Percentiles rank a stretch among this genome's conserved stretches.
These are phyloP conservation scores for Fraxinus baroniana DNA, from an alignment of 305 asterid species.

Conservation along the genomic window DNA sequence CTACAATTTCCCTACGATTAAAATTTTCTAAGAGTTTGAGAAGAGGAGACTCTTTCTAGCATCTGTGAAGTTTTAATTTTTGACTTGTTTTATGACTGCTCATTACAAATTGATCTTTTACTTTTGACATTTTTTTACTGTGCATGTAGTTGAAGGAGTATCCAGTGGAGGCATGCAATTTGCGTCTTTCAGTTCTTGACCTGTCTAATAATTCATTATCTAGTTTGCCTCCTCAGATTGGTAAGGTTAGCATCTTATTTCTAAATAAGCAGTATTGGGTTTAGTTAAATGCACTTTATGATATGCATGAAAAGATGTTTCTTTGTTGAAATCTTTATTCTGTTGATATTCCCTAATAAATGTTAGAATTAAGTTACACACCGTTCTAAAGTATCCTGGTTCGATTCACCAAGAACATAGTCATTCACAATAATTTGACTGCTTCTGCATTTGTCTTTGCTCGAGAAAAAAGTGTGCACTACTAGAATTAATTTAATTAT, in stretches of 20 bases:
- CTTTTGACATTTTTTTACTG: constrained; percentile 15
- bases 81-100: constrained; percentile 19
- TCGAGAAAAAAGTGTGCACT: background rate
- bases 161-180: constrained; percentile 86
- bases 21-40: constrained; percentile 1
- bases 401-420: background rate
- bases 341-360: constrained; percentile 2
- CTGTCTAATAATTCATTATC: constrained; percentile 91
- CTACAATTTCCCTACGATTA: constrained; percentile 1
- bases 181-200: constrained; percentile 81
- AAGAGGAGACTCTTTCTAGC: constrained; percentile 9
- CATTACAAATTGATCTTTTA: constrained; percentile 23
- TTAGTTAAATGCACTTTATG: constrained; percentile 2
- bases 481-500: background rate
- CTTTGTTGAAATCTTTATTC: background rate
- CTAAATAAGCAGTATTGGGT: constrained; percentile 5
- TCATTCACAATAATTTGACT: background rate
- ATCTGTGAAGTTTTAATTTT: constrained; percentile 8
- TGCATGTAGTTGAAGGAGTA: constrained; percentile 77
- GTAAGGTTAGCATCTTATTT: constrained; percentile 61
- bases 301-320: constrained; percentile 15
- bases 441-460: background rate
- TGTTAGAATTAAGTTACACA: background rate
- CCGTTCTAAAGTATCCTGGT: background rate
- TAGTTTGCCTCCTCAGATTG: constrained; percentile 90